Base-by-base conservation (phyloP, 805 yeast species). In the Wickerhamomyces sydowiorum region DNA sequence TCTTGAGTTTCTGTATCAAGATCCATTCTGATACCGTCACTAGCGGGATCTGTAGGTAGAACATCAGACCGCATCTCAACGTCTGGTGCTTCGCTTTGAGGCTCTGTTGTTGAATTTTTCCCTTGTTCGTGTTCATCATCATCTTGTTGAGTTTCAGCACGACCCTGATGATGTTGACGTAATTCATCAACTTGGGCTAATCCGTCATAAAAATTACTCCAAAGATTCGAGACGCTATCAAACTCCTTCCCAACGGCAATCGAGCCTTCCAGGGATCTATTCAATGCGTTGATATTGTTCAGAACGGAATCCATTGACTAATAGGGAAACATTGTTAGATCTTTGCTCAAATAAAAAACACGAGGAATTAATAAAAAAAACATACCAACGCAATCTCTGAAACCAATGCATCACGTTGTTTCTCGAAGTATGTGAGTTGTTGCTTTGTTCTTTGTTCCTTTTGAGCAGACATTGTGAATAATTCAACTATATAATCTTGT, bases 221-320 rank as follows among this genome's bases (percentile, higher is more conserved):
- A 85, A 28, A 84, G 65, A n/a, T 70, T 63, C 3, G 89, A 75
- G 14, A 83, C 86, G 39, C 76, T 74, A 43, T 83, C 86, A 52
- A 84, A 85, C 45, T 82, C 90, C 53, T 79, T 78, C 1, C 93
- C 90, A 3, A 85, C 86, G 19, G 83, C 82, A 14, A 82, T 72
- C 3, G 80, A 75, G 34, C 76, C 79, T 49, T 81, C 83, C 39
- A 85, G 62, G 0, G 89, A 75, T 35, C 87, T 69, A 55, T 84
- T 84, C 45, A 85, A 64, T 18, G 79, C 72, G 50, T 81, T 82
- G 43, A 85, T 60, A 50, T 80, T 80, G 52, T 76, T 69, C 39
- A 82, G 65, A 7, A 83, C 83, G 0, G 82, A 72, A 50, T 81
- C 88, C 75, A 84, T 72, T 10, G 79, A 66, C n/a, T 23, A n/a